Conservation (phyloP, 1,139 yeast species). For the Pichia sp. region DNA sequence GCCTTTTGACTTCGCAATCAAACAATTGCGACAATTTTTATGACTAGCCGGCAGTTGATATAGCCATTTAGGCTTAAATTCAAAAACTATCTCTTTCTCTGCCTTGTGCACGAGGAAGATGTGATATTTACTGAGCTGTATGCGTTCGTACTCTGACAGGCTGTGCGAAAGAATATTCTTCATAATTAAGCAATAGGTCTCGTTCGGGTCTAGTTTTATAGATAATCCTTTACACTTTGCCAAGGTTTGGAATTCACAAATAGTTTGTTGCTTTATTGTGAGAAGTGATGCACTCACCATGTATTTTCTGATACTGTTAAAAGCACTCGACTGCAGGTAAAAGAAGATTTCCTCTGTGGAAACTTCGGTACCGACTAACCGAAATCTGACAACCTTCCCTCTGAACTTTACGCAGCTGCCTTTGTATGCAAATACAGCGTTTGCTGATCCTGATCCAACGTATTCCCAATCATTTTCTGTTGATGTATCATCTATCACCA, state of each 20-base stretch:
- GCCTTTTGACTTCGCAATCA: constrained; percentile 19
- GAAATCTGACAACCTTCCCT: constrained; percentile 24
- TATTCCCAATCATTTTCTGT: constrained; percentile 20
- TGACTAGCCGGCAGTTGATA: constrained; percentile 17
- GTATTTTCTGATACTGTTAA: constrained; percentile 16
- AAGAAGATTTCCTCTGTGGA: constrained; percentile 21
- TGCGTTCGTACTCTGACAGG: background rate
- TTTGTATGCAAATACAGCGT: constrained; percentile 24
- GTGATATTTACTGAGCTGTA: constrained; percentile 27
- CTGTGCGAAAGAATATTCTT: constrained; percentile 20
- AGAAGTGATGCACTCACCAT: constrained; percentile 10
- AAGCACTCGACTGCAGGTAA: constrained; percentile 16
- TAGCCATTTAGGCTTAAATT: constrained; percentile 35
- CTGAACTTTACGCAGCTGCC: constrained; percentile 15
- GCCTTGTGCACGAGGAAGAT: constrained; percentile 16
- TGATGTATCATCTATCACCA: background rate
- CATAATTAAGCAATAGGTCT: constrained; percentile 25
- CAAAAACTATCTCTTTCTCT: constrained; percentile 21
- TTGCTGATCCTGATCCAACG: constrained; percentile 29
- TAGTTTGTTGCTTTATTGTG: background rate
- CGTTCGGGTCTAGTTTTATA: constrained; percentile 8
- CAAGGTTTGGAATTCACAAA: background rate
- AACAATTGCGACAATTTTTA: constrained; percentile 31
- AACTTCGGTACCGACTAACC: constrained; percentile 19
- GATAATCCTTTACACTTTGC: background rate